Base-by-base conservation (phyloP, 148 eudicot genomes). In the Heliosperma pusillum region DNA sequence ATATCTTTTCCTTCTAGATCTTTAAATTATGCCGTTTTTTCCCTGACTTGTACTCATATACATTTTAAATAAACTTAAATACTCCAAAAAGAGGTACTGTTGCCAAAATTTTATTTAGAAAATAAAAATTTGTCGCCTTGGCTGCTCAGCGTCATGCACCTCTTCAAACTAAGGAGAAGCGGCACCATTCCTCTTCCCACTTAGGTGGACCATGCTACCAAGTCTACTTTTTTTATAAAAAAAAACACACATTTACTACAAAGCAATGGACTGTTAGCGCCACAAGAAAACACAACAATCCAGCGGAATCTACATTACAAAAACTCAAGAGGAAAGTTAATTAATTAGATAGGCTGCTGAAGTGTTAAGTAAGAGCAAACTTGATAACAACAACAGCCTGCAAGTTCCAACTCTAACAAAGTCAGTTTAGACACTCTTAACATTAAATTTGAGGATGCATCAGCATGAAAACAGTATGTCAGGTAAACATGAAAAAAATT, bases 171-270 rank as follows among this genome's bases (percentile, higher is more conserved):
- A 44, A 15, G 10, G 72, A 42, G 26, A 10, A 61, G 16, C 0
- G 6, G 27, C 33, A 61, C 33, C 66, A 3, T 61, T 61, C 30
- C 33, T 61, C 15, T 6, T 61, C 26, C 66, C 17, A 61, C 27
- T 61, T 61, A 3, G n/a, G 33, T 61, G 33, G 66, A 57, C 24
- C 69, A 66, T 67, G 52, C 70, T 40, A 67, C 53, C 20, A 10
- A 13, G 56, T 2, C n/a, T 20, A 21, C 22, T 22, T 30, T 33
- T 63, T 13, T 16, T 25, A 17, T 2, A 36, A 40, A 64, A 30
- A 64, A 17, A 19, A 8, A 65, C 19, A 15, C 1, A 36, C 42
- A 36, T 13, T 10, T 25, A 61, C 6, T 24, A 10, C 30, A 13
- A 11, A 12, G 1, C 9, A 36, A 63, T 63, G 16, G 21, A 5